Percentiles rank a stretch among this genome's conserved stretches.
Evolutionary conservation across 768 basidiomycete species (phyloP).

Genomic region (Russula virescens): DNA sequence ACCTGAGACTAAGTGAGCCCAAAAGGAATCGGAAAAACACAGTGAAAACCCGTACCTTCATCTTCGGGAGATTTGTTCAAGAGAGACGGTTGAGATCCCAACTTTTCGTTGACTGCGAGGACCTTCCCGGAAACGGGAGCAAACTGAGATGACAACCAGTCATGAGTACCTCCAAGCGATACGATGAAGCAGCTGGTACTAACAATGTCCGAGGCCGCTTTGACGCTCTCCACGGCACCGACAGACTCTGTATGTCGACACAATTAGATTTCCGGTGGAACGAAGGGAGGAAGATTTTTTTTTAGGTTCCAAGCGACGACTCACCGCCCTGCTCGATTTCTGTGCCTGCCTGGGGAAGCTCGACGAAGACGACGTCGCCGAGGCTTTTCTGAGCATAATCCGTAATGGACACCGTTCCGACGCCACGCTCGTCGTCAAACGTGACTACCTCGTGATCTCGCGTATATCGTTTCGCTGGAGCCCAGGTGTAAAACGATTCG

Average conservation of each 20-base stretch:
- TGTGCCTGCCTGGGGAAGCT: slow-evolving; percentile 65
- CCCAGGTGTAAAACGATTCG: neutral
- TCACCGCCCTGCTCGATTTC: slow-evolving; percentile 68
- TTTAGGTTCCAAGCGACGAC: slow-evolving; percentile 28
- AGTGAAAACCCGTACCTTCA: slow-evolving; percentile 49
- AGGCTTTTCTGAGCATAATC: slow-evolving; percentile 87
- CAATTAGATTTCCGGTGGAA: neutral
- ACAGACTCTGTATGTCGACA: slow-evolving; percentile 49
- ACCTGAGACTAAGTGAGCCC: slow-evolving; percentile 42
- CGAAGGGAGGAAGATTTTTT: neutral
- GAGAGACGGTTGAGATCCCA: slow-evolving; percentile 65
- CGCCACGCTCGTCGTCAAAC: slow-evolving; percentile 68
- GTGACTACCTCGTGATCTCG: slow-evolving; percentile 81
- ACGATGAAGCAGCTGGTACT: slow-evolving; percentile 26
- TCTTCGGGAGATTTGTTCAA: slow-evolving; percentile 86
- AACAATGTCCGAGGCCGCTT: slow-evolving; percentile 93
- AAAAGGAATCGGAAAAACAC: neutral
- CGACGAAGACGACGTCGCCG: slow-evolving; percentile 97
- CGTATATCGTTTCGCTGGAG: slow-evolving; percentile 71
- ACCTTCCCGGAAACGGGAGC: slow-evolving; percentile 88
- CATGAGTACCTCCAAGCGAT: neutral
- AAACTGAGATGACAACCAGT: slow-evolving; percentile 48
- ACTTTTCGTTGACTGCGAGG: slow-evolving; percentile 66
- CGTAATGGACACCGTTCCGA: slow-evolving; percentile 84
- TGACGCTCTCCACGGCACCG: slow-evolving; percentile 93